These are phyloP conservation scores for Prunus kanzakura DNA, from an alignment of 306 rosid species.

Conservation along the genomic window DNA sequence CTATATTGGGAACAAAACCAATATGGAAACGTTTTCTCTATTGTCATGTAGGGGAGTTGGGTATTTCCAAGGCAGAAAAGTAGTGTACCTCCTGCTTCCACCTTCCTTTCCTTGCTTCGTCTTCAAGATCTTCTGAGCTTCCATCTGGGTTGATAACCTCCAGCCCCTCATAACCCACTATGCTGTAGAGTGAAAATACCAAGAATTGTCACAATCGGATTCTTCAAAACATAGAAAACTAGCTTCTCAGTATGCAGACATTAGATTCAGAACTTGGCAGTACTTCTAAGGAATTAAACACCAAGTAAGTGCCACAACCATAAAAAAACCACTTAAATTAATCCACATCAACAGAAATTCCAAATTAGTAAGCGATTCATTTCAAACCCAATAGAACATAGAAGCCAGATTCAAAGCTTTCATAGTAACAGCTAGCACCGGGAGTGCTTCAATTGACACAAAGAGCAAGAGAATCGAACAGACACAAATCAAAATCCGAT, in stretches of 20 bases:
- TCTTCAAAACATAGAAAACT: not conserved
- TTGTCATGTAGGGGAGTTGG: not conserved
- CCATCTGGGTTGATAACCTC: slow-evolving; percentile 96
- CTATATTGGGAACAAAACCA: not conserved
- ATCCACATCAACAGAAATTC: not conserved
- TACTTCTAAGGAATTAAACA: not conserved
- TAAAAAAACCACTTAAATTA: not conserved
- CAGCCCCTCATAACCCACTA: slow-evolving; percentile 69
- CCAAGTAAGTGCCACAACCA: not conserved
- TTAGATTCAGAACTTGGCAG: not conserved
- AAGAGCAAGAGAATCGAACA: not conserved
- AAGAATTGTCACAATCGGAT: not conserved
- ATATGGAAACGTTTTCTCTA: not conserved
- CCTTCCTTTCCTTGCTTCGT: slow-evolving; percentile 88
- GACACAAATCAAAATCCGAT: not conserved
- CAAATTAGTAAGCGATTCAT: not conserved
- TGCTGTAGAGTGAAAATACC: not conserved
- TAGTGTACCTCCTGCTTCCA: slow-evolving; percentile 81
- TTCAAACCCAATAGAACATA: not conserved
- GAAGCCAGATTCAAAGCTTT: not conserved
- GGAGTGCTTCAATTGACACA: not conserved
- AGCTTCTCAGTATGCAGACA: not conserved
- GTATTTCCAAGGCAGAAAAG: not conserved
- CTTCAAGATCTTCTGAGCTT: slow-evolving; percentile 82
- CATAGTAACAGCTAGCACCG: not conserved